Evolutionary conservation across 1,284 basidiomycete genomes (phyloP), one percentile per base, ranked within the genome.

Genomic region (Lentinula novae-zelandiae): DNA sequence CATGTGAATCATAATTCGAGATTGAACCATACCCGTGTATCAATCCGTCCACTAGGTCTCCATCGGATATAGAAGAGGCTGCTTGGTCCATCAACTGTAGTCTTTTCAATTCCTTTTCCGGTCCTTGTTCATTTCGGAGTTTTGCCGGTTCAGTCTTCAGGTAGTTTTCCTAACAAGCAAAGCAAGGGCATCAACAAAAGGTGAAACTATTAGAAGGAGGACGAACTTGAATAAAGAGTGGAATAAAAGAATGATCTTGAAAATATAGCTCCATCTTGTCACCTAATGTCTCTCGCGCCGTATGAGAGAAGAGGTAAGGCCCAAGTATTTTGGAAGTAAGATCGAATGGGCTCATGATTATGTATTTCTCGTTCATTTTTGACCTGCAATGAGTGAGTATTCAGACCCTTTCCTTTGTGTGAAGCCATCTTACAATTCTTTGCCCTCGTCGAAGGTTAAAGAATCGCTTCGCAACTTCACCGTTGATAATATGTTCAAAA

Each of bases 191-290:
- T 58, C 53, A 56, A 60, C 58, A 34, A 53, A 42, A 33, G 8
- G 55, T 52, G 34, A n/a, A 57, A 22, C 15, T 31, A 53, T 40
- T 39, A 52, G 7, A 49, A 17, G 33, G 22, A 50, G 52, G 59
- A 58, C 12, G 34, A 61, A 93, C 93, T 80, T 96, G 93, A 56
- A 98, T 92, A 77, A 99, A 98, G 34, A 99, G 76, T 0, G 96
- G 96, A 54, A 99, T 84, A 68, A 98, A 93, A 1, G 89, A 85
- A 69, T 94, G 92, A 71, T 99, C 97, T 63, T 98, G 95, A 76
- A 98, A 99, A 75, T 98, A 99, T 63, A 93, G 75, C 65, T 98
- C 96, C 77, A 97, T 92, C 78, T 98, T 98, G 68, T 98, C 94
- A 53, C 84, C 86, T 7, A 99, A 78, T 0, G 90, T 89, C 72